Percentiles rank a stretch among this genome's conserved stretches.
phyloP scores from a whole-genome alignment of 1,284 basidiomycete species.

The Porodaedalea pini region DNA sequence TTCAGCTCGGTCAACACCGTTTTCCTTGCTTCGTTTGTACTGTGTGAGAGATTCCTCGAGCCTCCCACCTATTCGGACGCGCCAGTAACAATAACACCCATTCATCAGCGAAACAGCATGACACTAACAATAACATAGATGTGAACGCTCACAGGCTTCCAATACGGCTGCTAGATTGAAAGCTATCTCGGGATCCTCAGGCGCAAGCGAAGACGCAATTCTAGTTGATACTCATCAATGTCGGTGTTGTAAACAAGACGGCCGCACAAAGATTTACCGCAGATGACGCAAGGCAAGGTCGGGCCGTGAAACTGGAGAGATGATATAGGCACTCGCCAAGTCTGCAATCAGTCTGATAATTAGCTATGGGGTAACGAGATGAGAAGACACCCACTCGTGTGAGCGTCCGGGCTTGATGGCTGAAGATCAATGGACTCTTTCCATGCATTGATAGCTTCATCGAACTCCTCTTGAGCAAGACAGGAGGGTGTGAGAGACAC shows the following conservation, averaged over 20 bases:
- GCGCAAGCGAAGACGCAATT: constrained; percentile 79
- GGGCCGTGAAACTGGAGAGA: constrained; percentile 79
- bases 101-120: constrained; percentile 27
- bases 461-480: constrained; percentile 68
- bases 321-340: constrained; percentile 91
- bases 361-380: constrained; percentile 13
- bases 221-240: constrained; percentile 38
- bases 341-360: constrained; percentile 44
- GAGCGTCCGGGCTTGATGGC: constrained; percentile 85
- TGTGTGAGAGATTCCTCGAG: constrained; percentile 78
- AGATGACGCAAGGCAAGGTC: constrained; percentile 90
- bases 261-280: constrained; percentile 42
- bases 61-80: constrained; percentile 52
- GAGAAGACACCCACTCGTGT: constrained; percentile 70
- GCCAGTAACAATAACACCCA: constrained; percentile 19
- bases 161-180: constrained; percentile 92
- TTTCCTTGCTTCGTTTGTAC: constrained; percentile 75
- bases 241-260: not conserved
- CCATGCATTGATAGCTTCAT: constrained; percentile 83
- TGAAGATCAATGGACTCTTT: constrained; percentile 81
- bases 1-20: constrained; percentile 82
- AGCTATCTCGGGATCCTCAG: constrained; percentile 91
- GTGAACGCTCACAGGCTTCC: constrained; percentile 69
- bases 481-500: constrained; percentile 13
- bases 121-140: constrained; percentile 32